Evolutionary conservation across 257 asterid genomes (phyloP), one percentile per base, ranked within the genome.

Genomic region (Scutellaria barbata): DNA sequence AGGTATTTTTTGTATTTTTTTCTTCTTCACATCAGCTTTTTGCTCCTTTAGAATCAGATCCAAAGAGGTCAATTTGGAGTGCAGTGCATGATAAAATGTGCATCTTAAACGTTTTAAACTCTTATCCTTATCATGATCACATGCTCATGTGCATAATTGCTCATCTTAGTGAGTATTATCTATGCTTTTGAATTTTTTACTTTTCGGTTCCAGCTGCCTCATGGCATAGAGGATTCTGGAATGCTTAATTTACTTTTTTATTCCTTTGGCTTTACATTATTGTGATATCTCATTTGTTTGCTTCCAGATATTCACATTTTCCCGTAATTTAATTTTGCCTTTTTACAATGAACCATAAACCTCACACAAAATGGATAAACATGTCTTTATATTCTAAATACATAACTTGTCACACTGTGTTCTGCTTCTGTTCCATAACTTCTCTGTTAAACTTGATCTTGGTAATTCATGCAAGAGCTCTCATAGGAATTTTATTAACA

Each of bases 1-100:
- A 88, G 98, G 98, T 90, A 83, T 17, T 45, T 61, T 57, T 57
- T 11, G 37, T 41, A 45, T 56, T 47, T 30, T 63, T 33, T 11
- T 51, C 18, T 39, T 35, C 66, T 64, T 48, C 35, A 16, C 61
- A 41, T 35, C 74, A 55, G 56, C 41, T 42, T 66, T 33, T n/a
- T 58, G 66, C 18, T 35, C 20, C 52, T 72, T 7, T 43, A 18
- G 51, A 17, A 56, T 63, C 7, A 42, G 20, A 53, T 37, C 45
- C 43, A 35, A 17, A 39, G 43, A 62, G 48, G 43, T 8, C 51
- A 63, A 20, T 37, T 13, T 63, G 25, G 35, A 35, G 67, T 57
- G 42, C 56, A 48, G 5, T 37, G 33, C 74, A 33, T 68, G 61
- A 20, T 55, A 56, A 57, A 57, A 11, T 22, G 7, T 39, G 35